Evolutionary conservation across 257 asterid species (phyloP).

Genomic region (Nicotiana sylvestris): DNA sequence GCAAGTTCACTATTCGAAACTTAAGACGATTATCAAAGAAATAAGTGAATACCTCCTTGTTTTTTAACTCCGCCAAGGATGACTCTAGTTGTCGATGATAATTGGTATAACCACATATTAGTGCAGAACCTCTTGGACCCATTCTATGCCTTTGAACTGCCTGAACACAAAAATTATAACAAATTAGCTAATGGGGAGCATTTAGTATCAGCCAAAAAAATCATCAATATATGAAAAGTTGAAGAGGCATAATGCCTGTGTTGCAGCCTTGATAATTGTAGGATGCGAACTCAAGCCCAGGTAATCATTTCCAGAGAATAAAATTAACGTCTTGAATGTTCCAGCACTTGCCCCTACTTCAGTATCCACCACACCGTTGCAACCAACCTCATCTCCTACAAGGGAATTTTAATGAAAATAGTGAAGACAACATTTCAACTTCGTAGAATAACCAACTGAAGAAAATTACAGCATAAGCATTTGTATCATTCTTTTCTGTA

Average conservation of each 20-base stretch:
- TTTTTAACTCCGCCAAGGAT: slow-evolving; percentile 71
- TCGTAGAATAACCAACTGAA: background rate
- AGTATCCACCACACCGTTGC: slow-evolving; percentile 21
- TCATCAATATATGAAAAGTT: background rate
- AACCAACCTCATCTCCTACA: slow-evolving; percentile 55
- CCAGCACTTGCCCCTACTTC: slow-evolving; percentile 32
- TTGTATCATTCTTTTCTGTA: background rate
- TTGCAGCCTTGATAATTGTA: slow-evolving; percentile 66
- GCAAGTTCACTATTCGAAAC: background rate
- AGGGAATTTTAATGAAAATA: background rate
- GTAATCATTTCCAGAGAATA: slow-evolving; percentile 98
- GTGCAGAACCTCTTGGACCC: slow-evolving; percentile 99
- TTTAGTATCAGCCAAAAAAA: background rate
- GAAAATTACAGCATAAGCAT: background rate
- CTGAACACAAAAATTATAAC: slow-evolving; percentile 28
- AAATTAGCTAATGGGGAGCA: background rate
- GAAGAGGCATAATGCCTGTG: slow-evolving; percentile 40
- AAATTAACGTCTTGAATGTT: slow-evolving; percentile 56
- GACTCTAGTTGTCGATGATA: slow-evolving; percentile 81
- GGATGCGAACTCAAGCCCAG: slow-evolving; percentile 94
- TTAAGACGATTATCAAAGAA: background rate
- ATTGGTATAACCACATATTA: slow-evolving; percentile 90
- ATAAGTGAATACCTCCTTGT: slow-evolving; percentile 60
- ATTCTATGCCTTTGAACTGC: slow-evolving; percentile 86
- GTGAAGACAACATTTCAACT: background rate